phyloP scores from a whole-genome alignment of 345 rosid species.

The Acer campestre region DNA sequence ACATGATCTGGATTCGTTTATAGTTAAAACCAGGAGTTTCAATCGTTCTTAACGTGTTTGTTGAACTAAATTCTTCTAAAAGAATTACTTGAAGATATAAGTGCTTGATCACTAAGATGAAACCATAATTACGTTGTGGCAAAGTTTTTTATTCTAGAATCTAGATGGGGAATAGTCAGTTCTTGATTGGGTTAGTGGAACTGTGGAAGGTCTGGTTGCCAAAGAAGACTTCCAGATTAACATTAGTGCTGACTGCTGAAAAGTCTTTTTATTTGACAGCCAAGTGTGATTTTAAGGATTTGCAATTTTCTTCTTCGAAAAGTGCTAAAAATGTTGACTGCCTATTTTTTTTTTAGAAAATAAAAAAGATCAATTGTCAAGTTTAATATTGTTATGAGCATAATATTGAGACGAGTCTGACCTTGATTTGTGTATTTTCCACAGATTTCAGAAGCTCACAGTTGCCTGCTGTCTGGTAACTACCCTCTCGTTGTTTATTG shows the following conservation, averaged over 20 bases:
- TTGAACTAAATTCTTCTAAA: no score
- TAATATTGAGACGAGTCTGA: slow-evolving; percentile 8
- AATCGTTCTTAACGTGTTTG: not conserved
- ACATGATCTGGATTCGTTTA: not conserved
- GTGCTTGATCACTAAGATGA: not conserved
- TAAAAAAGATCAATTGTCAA: not conserved
- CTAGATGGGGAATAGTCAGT: not conserved
- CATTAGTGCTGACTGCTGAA: not conserved
- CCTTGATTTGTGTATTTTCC: slow-evolving; percentile 23
- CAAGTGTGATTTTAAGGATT: not conserved
- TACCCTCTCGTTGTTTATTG: slow-evolving; percentile 17
- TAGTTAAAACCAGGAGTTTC: not conserved
- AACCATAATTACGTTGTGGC: not conserved
- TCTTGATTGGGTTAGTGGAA: not conserved
- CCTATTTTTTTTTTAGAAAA: not conserved
- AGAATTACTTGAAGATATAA: not conserved
- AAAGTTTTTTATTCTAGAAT: no score
- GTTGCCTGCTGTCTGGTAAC: slow-evolving; percentile 66
- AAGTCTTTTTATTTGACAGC: not conserved
- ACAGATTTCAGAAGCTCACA: slow-evolving; percentile 78
- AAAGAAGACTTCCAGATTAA: not conserved
- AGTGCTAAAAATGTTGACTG: not conserved
- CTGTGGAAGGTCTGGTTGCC: not conserved
- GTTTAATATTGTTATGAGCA: not conserved
- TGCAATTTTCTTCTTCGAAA: not conserved